Evolutionary conservation across 257 asterid genomes (phyloP), one percentile per base, ranked within the genome.

Genomic region (Linaria vulgaris): DNA sequence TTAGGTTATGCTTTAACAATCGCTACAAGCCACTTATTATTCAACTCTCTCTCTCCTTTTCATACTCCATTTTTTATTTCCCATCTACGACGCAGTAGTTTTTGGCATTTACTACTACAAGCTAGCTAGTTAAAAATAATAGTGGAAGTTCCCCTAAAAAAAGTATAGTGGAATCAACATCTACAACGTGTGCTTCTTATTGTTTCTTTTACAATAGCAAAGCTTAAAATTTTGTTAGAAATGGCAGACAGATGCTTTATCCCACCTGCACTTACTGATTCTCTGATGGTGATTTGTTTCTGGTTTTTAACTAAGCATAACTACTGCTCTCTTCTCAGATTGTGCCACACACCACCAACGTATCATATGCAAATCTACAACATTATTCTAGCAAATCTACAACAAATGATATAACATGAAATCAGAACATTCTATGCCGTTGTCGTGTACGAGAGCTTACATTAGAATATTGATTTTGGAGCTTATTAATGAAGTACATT

Each of bases 291-390:
- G 17, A 45, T 59, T 59, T 34, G 25, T 59, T 59, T 39, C 12
- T 23, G 64, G 64, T 69, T 63, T 70, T 39, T 63, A 12, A 55
- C 21, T 63, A 17, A 69, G 37, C 69, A 38, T 6, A 5, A 6
- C 20, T 16, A 16, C 34, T 19, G 22, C 55, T 22, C 25, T 51
- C 60, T 61, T 44, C 17, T 19, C 9, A 43, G 21, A 61, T 52
- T 44, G 44, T 43, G 56, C 51, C 49, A 51, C 58, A 64, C 24
- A 43, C 14, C 34, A 15, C 25, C 27, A 19, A 34, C 50, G 49
- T 34, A 58, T 19, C 50, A 38, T 58, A 27, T 34, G 20, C 46
- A 21, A 22, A 64, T 30, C 56, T 12, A 47, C 0, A 9, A 63
- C 48, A 49, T 37, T 30, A 23, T 37, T 37, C 61, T 34, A n/a